Evolutionary conservation across 495 filamentous ascomycete species (phyloP).

Genomic region (Poronia punctata): DNA sequence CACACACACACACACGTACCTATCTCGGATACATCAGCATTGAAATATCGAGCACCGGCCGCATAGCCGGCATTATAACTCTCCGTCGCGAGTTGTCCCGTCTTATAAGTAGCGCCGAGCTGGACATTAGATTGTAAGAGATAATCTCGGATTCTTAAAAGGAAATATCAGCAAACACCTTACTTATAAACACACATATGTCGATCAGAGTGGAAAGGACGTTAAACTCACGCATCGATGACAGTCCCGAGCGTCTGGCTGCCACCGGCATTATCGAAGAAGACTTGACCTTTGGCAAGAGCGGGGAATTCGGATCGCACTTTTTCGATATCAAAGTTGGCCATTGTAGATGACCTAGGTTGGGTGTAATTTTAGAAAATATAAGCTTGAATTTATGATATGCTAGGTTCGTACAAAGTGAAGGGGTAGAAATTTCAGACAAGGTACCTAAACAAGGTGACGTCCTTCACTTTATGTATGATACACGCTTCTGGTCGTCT

Average conservation of each 20-base stretch:
- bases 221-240: slow-evolving; percentile 53
- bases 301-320: slow-evolving; percentile 61
- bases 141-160: slow-evolving; percentile 53
- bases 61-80: slow-evolving; percentile 48
- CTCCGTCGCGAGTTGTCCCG: slow-evolving; percentile 46
- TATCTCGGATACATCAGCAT: slow-evolving; percentile 56
- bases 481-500: too few relatives aligned
- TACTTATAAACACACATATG: too few relatives aligned
- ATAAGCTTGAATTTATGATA: too few relatives aligned
- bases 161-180: neutral
- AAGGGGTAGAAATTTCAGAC: too few relatives aligned
- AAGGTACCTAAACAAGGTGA: too few relatives aligned
- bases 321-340: slow-evolving; percentile 40
- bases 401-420: too few relatives aligned
- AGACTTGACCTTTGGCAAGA: slow-evolving; percentile 56
- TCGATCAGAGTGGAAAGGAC: too few relatives aligned
- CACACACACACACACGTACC: too few relatives aligned
- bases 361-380: too few relatives aligned
- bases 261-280: slow-evolving; percentile 69
- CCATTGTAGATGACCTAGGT: slow-evolving; percentile 14
- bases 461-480: too few relatives aligned
- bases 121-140: slow-evolving; percentile 64
- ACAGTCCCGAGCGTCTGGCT: slow-evolving; percentile 60
- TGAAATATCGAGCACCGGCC: slow-evolving; percentile 61
- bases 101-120: slow-evolving; percentile 58